Conservation (phyloP, 2,329 filamentous ascomycete species). For the Myriosclerotinia duriaeana region DNA sequence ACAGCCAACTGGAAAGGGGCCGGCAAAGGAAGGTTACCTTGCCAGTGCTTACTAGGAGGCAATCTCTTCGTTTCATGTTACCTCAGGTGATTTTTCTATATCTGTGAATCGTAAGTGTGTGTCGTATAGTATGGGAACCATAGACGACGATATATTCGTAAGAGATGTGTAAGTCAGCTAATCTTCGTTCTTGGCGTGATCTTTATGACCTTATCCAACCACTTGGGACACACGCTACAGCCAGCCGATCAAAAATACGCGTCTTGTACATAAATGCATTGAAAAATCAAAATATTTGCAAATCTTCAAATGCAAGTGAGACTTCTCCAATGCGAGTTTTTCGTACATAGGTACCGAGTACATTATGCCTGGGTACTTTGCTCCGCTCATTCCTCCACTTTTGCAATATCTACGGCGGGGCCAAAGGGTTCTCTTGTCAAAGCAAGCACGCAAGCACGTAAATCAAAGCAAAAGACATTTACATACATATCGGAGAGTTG, state of each 20-base stretch:
- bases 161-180: background rate
- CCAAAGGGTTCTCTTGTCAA: background rate
- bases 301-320: slow-evolving; percentile 2
- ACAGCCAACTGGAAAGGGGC: background rate
- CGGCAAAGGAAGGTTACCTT: background rate
- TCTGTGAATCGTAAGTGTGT: background rate
- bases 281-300: background rate
- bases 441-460: slow-evolving; percentile 11
- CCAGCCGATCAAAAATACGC: background rate
- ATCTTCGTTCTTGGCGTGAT: background rate
- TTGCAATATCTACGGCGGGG: slow-evolving; percentile 3
- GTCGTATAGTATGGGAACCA: background rate
- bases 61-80: slow-evolving; percentile 4
- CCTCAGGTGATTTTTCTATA: slow-evolving; percentile 2
- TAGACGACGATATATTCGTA: background rate
- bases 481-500: background rate
- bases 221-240: background rate
- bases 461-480: background rate
- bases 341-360: background rate
- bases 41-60: slow-evolving; percentile 2
- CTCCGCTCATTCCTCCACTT: background rate
- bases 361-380: background rate
- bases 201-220: background rate
- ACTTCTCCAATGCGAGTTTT: slow-evolving; percentile 8
- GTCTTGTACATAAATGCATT: background rate